These are phyloP conservation scores for Olyra latifolia DNA, from an alignment of 176 grass and related monocot genomes.

Conservation along the genomic window DNA sequence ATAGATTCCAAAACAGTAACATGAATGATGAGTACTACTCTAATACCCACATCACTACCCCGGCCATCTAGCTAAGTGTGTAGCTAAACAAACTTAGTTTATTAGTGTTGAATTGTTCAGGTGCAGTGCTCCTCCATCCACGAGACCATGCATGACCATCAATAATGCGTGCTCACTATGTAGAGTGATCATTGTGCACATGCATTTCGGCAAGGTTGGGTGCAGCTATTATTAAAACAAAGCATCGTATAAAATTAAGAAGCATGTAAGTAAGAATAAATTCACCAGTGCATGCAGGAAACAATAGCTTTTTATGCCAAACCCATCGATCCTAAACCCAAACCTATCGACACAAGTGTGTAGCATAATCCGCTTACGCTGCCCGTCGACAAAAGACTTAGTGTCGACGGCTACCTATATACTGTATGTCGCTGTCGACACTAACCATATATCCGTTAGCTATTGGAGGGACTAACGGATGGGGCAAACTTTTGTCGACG, in stretches of 20 bases:
- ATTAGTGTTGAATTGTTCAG: conserved; percentile 27
- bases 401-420: no score
- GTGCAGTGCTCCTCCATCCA: conserved; percentile 5
- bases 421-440: no score
- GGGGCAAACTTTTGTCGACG: no score
- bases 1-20: conserved; percentile 39
- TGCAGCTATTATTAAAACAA: conserved; percentile 14
- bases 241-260: neutral
- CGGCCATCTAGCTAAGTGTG: conserved; percentile 21
- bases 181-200: neutral
- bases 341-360: no score
- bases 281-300: no score
- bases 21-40: neutral
- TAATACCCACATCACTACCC: conserved; percentile 27
- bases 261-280: neutral
- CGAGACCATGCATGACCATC: conserved; percentile 1
- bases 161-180: conserved; percentile 30
- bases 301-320: no score
- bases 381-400: no score
- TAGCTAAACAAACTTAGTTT: conserved; percentile 27
- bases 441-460: no score
- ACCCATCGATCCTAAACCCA: no score
- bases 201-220: conserved; percentile 9
- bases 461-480: no score
- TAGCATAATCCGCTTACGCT: no score